phyloP scores from a whole-genome alignment of 2,329 filamentous ascomycete genomes.

The Grosmannia serpens region DNA sequence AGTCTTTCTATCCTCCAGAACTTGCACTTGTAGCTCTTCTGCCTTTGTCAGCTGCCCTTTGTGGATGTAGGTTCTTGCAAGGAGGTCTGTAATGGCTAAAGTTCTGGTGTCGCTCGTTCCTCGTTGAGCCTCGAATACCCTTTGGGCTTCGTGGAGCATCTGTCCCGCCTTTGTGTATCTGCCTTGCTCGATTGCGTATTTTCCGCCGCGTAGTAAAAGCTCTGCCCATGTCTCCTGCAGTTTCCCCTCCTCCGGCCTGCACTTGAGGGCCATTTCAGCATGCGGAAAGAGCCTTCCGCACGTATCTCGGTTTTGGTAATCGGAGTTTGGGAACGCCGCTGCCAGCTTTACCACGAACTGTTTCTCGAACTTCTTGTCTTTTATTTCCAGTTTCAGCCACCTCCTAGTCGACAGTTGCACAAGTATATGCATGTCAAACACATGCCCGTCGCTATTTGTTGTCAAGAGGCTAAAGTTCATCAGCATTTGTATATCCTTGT shows the following conservation, averaged over 20 bases:
- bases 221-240: background rate
- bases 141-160: background rate
- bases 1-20: background rate
- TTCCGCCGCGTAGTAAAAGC: background rate
- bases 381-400: background rate
- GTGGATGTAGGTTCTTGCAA: background rate
- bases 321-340: background rate
- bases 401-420: background rate
- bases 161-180: background rate
- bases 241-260: background rate
- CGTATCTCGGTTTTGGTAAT: background rate
- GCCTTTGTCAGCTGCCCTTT: slow-evolving; percentile 6
- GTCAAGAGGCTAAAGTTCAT: background rate
- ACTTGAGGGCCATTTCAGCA: background rate
- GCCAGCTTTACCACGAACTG: background rate
- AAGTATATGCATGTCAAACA: background rate
- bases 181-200: background rate
- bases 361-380: background rate
- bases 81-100: background rate
- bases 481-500: background rate
- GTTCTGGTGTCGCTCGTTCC: background rate
- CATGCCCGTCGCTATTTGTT: background rate
- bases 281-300: background rate
- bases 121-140: background rate
- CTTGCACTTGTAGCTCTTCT: slow-evolving; percentile 5